These are phyloP conservation scores for Diplosphaera chodatii DNA, from an alignment of 139 green algal genomes.

Conservation along the genomic window DNA sequence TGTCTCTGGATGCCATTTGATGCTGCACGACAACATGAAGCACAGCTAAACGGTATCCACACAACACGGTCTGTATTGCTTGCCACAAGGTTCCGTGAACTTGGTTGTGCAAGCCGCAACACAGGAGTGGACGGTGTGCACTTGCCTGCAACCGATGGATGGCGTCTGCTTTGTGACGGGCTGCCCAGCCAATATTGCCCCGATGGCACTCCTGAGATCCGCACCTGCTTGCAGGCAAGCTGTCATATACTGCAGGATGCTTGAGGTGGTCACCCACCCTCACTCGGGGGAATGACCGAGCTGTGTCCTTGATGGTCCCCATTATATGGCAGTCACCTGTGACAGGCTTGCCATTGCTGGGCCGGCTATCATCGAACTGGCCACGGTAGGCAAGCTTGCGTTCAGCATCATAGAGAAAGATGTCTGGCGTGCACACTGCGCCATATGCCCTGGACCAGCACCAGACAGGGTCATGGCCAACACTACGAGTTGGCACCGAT, in stretches of 20 bases:
- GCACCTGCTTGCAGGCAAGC: conserved; percentile 28
- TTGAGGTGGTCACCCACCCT: no score
- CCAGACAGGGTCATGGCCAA: conserved; percentile 22
- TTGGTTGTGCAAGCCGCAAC: no score
- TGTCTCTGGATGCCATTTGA: conserved; percentile 42
- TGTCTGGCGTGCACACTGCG: conserved; percentile 75
- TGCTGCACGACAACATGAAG: conserved; percentile 49
- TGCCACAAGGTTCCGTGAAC: no score
- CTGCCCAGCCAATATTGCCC: conserved; percentile 41
- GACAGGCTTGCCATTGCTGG: conserved; percentile 28
- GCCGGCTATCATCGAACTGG: conserved; percentile 60
- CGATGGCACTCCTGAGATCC: conserved; percentile 54
- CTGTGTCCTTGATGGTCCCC: no score
- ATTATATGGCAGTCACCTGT: conserved; percentile 40
- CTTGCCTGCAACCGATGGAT: conserved; percentile 32
- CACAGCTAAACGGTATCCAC: no score
- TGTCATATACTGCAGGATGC: no score
- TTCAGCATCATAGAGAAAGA: conserved; percentile 58
- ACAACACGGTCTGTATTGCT: no score
- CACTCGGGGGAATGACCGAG: no score
- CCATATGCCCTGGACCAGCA: conserved; percentile 69
- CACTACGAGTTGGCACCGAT: no score
- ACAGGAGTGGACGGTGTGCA: no score
- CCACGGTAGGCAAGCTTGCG: conserved; percentile 73
- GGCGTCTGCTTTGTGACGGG: conserved; percentile 18